Conservation (phyloP, 768 basidiomycete species). For the Leccinum uliginosum region DNA sequence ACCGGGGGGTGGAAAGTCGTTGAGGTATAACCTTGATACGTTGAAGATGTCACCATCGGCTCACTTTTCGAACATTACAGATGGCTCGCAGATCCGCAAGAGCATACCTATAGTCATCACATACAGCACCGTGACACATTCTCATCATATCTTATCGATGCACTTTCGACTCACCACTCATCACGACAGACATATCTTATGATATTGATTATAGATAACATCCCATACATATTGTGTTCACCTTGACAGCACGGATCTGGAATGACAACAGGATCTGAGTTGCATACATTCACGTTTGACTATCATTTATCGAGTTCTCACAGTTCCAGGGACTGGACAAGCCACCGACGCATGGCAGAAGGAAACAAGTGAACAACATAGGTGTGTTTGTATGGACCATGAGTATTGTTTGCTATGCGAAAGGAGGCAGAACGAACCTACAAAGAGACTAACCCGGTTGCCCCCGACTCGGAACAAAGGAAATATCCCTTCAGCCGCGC, state of each 20-base stretch:
- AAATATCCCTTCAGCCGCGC: background rate
- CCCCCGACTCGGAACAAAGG: background rate
- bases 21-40: constrained; percentile 57
- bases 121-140: constrained; percentile 10
- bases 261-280: background rate
- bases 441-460: background rate
- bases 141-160: constrained; percentile 15
- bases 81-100: constrained; percentile 50
- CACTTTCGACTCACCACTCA: constrained; percentile 30
- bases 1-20: constrained; percentile 99
- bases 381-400: background rate
- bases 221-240: constrained; percentile 4
- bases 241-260: background rate
- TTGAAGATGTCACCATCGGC: background rate
- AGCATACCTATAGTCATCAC: constrained; percentile 38
- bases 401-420: background rate
- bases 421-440: background rate
- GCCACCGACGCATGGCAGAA: background rate
- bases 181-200: constrained; percentile 28
- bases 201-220: constrained; percentile 20
- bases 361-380: background rate
- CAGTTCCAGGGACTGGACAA: background rate
- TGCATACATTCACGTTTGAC: background rate
- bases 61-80: constrained; percentile 23
- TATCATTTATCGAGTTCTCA: background rate